Evolutionary conservation across 1,284 basidiomycete species (phyloP), one percentile per base, ranked within the genome.

Genomic region (Ustilago shanxiensis): DNA sequence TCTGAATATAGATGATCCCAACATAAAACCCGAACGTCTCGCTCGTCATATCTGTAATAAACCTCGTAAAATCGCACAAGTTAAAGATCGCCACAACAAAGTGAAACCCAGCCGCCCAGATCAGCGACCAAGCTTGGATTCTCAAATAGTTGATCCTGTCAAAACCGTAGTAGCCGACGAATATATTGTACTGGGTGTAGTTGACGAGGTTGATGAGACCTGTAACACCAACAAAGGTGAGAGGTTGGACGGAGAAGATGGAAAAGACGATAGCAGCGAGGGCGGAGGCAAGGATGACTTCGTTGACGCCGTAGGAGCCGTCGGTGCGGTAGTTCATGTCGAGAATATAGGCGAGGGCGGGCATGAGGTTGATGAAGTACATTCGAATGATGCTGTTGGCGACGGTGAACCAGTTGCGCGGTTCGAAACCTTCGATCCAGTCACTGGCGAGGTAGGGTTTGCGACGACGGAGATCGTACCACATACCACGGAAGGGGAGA

Each of bases 221-320:
- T 20, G 95, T 98, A 2, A 98, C 94, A 11, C 95, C 95, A 2
- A 94, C 94, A 66, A 98, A 95, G 55, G 93, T 93, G 1, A 98
- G 88, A 0, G 95, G 95, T 85, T 98, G 95, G 9, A 92, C 93
- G 2, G 93, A 93, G 66, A 98, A 91, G 50, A 95, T 87, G 0
- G 94, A 92, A 80, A 97, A 96, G n/a, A 95, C 89, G 82, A 95
- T 93, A 0, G 95, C 93, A 0, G 94, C 93, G 90, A 97, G 92
- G 84, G 83, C 80, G 1, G 82, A 78, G 28, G 79, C 80, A 33
- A 79, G 67, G 54, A 82, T 83, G 9, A 95, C 93, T 86, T 98
- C 96, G 16, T 94, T 90, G 8, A 98, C 93, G 8, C 94, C 95
- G 87, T 96, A 98, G 78, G 93, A 90, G 28, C 91, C 89, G 1